Base-by-base conservation (phyloP, 352 stramenopile genomes). In the Globisporangium alternatum region DNA sequence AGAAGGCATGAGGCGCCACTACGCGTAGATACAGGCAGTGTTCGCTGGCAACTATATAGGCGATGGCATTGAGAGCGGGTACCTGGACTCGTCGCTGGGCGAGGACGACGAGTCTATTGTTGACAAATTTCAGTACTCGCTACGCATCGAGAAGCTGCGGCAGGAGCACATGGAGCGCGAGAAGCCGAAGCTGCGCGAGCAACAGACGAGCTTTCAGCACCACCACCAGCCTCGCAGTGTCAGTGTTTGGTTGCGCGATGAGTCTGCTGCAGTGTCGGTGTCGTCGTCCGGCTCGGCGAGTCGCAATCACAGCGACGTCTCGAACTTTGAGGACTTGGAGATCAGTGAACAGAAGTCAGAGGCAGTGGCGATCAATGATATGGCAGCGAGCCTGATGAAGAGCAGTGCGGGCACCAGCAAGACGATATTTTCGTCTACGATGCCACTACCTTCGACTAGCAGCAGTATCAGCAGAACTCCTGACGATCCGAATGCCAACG, bases 151-250 rank as follows among this genome's bases (percentile, higher is more conserved):
- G 56, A 72, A 68, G 7, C 74, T 91, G 65, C 74, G 80, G 13
- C 78, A 88, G 62, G 80, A 83, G 31, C 82, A 91, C 74, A 78
- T 91, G 70, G 73, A 70, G 37, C 72, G 76, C 22, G 82, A 91
- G 67, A 87, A 86, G 62, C 76, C 79, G 60, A 88, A 88, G 51
- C 44, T 62, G 30, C 54, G 44, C 44, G 54, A 56, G 13, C 61
- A 67, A 54, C 55, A 49, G 30, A 19, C 30, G 47, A 41, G 12
- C 39, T 3, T 44, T n/a, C 39, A 41, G 17, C 28, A 33, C 12
- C 47, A 19, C 64, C 64, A 21, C 28, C 47, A 64, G 55, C 68
- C n/a, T n/a, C n/a, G 68, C 10, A 68, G 64, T 19, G n/a, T 44
- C 9, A 66, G 45, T 25, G 51, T 87, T 53, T 66, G 69, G 58